phyloP scores from a whole-genome alignment of 148 eudicot genomes.

The Hydrangea macrophylla region DNA sequence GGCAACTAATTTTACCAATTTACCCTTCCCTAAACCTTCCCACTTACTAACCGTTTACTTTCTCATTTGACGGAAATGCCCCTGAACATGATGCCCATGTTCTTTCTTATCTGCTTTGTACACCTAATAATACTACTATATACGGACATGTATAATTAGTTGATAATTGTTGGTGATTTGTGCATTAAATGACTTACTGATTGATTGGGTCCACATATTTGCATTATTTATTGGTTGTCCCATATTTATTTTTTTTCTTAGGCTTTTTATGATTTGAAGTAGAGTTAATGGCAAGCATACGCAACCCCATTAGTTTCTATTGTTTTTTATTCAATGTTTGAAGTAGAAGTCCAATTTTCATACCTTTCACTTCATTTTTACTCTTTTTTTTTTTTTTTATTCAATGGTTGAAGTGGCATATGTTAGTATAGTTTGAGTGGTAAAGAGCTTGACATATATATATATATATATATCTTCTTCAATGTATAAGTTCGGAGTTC shows the following conservation, averaged over 20 bases:
- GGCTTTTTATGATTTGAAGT: not conserved
- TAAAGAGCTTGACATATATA: too few relatives aligned
- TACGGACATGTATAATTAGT: not conserved
- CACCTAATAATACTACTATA: conserved; percentile 4
- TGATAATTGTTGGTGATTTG: conserved; percentile 21
- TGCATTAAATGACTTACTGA: conserved; percentile 19
- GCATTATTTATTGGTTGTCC: conserved; percentile 26
- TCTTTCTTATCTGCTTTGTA: conserved; percentile 11
- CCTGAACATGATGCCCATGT: conserved; percentile 15
- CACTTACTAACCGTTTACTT: not conserved
- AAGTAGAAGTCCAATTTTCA: not conserved
- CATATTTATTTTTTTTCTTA: conserved; percentile 14
- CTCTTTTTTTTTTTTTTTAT: too few relatives aligned
- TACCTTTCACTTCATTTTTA: too few relatives aligned
- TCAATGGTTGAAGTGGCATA: too few relatives aligned
- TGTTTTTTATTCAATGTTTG: too few relatives aligned
- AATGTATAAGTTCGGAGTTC: too few relatives aligned
- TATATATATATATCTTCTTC: too few relatives aligned
- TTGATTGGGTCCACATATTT: conserved; percentile 22
- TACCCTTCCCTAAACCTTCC: conserved; percentile 6
- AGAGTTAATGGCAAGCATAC: conserved; percentile 5
- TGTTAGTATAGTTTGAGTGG: too few relatives aligned
- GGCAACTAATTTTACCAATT: conserved; percentile 4
- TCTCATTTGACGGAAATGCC: conserved; percentile 20
- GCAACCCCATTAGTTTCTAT: not conserved